Evolutionary conservation across 225 moss, liverwort and hornwort genomes (phyloP).

Genomic region (Straminergon stramineum): DNA sequence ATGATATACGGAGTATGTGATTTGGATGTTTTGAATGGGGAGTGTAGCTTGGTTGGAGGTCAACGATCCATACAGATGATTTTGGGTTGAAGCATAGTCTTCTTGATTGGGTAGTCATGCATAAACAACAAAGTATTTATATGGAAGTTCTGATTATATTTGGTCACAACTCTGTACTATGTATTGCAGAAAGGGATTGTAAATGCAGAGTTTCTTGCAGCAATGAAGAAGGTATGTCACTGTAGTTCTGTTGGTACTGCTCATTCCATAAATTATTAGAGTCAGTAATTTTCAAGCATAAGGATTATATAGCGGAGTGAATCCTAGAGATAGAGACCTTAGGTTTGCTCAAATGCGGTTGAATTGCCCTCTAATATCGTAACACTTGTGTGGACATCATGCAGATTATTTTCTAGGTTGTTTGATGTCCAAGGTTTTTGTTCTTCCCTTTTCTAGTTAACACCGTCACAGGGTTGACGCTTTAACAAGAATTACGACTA

Average conservation of each 20-base stretch:
- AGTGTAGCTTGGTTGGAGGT: background rate
- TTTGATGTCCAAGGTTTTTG: background rate
- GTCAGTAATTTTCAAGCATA: background rate
- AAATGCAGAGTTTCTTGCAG: constrained; percentile 50
- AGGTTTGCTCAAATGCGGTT: background rate
- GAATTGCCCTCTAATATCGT: background rate
- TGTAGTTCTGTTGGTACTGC: background rate
- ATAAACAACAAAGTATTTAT: background rate
- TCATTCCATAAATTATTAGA: background rate
- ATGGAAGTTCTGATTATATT: background rate
- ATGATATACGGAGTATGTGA: background rate
- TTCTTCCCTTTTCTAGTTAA: background rate
- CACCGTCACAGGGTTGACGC: background rate
- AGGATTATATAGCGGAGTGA: background rate
- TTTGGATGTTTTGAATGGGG: background rate
- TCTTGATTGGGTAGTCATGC: background rate
- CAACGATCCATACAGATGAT: background rate
- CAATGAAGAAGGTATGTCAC: constrained; percentile 52
- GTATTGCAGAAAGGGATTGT: constrained; percentile 74
- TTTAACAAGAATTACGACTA: background rate
- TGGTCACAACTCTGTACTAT: background rate
- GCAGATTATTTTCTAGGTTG: background rate
- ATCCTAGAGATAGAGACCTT: background rate
- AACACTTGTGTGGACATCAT: background rate
- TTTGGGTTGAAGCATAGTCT: background rate